Evolutionary conservation across 352 stramenopile species (phyloP), one percentile per base, ranked within the genome.

Genomic region (Globisporangium okanoganense): DNA sequence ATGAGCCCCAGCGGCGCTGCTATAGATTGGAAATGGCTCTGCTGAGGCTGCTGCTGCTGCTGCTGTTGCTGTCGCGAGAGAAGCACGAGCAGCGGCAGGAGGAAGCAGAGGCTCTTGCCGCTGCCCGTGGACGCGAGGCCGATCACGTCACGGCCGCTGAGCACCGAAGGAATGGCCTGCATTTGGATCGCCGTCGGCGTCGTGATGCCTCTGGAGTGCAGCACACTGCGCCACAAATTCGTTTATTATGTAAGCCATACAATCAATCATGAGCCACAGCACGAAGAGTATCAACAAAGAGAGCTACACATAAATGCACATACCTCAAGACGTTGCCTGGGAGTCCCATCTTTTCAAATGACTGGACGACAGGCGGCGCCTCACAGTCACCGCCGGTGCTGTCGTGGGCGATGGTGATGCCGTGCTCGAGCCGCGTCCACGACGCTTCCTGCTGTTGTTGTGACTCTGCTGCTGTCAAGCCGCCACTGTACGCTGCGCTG

Each of bases 151-250:
- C 90, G 74, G n/a, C 85, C 78, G 12, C 71, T 65, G 10, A 95
- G 63, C 7, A 97, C 66, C 22, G 76, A 72, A 6, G 94, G 92
- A n/a, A 98, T 80, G n/a, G 84, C 72, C 65, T 98, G 89, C 85
- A 98, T 98, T 74, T 99, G 97, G 56, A 99, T 96, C 7, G 97
- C 76, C 12, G 95, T 99, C 1, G 97, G 97, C 47, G 90, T 86
- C 38, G 82, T 85, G 65, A 97, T 69, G 14, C 70, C 69, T 38
- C 73, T 69, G 8, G 61, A 63, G 9, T 71, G 33, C 7, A 88
- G 65, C 36, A 61, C 57, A 14, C 67, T 71, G 61, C 10, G 52
- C 20, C 5, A 29, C 29, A 3, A 33, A 33, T 33, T 33, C 29
- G 29, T 33, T 33, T 6, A 33, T 33, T 33, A 33, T 33, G 6